Conservation (phyloP, 352 stramenopile species). For the Pythium phragmiticola region DNA sequence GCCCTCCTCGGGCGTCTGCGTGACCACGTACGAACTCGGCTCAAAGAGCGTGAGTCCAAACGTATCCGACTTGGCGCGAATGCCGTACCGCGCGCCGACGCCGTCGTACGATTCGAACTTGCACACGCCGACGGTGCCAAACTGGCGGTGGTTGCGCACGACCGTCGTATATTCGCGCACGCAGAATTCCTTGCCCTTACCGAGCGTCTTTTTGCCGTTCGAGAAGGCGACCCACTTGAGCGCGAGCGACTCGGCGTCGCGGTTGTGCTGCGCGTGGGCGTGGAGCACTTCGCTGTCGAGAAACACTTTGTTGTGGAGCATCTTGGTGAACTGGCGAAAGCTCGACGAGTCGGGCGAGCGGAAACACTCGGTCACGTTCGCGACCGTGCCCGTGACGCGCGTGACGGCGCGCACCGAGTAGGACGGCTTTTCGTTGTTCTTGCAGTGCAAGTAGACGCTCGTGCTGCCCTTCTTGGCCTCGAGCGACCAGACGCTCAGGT, state of each 20-base stretch:
- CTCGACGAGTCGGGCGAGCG: slow-evolving; percentile 56
- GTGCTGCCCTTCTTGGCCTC: slow-evolving; percentile 65
- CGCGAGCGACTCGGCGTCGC: slow-evolving; percentile 60
- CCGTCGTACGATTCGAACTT: slow-evolving; percentile 86
- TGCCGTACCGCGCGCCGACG: slow-evolving; percentile 62
- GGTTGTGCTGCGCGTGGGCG: slow-evolving; percentile 37
- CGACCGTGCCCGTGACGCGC: slow-evolving; percentile 62
- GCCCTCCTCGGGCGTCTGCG: slow-evolving; percentile 65
- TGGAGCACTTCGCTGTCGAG: slow-evolving; percentile 81
- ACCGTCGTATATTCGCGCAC: slow-evolving; percentile 77
- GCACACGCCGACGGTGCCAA: slow-evolving; percentile 61
- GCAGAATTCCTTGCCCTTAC: slow-evolving; percentile 80
- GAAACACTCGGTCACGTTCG: slow-evolving; percentile 77
- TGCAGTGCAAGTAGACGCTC: slow-evolving; percentile 74
- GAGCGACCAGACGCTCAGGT: slow-evolving; percentile 77
- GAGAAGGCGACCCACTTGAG: slow-evolving; percentile 85
- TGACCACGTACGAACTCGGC: slow-evolving; percentile 69
- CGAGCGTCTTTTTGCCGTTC: slow-evolving; percentile 67
- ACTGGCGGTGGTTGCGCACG: slow-evolving; percentile 53
- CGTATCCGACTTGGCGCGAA: slow-evolving; percentile 67
- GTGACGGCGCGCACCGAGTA: slow-evolving; percentile 74
- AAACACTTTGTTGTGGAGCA: slow-evolving; percentile 72
- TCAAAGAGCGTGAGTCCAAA: slow-evolving; percentile 83
- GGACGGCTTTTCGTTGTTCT: slow-evolving; percentile 79
- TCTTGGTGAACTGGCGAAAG: slow-evolving; percentile 69